A percentile compares a stretch with the other conserved stretches of the same genome.
Evolutionary conservation across 179 eudicot genomes (phyloP).

Genomic region (Beta macrorhiza): DNA sequence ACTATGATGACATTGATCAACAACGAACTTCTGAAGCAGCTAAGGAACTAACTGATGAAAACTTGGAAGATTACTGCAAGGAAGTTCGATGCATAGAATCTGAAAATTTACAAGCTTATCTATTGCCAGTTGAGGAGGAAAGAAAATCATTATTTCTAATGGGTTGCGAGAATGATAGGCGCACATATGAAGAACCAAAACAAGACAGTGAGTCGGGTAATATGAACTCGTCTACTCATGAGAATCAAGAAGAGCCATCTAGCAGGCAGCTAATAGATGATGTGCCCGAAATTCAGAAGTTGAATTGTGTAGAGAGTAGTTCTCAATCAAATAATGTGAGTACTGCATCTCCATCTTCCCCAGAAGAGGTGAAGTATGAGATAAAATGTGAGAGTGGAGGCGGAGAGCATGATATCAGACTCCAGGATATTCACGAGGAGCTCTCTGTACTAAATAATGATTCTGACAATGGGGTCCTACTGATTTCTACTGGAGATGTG

Average conservation of each 20-base stretch:
- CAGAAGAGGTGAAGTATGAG: conserved; percentile 31
- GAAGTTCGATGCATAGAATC: conserved; percentile 43
- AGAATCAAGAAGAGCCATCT: conserved; percentile 18
- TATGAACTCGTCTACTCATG: conserved; percentile 12
- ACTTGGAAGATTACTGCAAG: conserved; percentile 37
- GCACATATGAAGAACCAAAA: conserved; percentile 16
- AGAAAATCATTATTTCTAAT: conserved; percentile 20
- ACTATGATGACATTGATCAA: conserved; percentile 17
- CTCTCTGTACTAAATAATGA: conserved; percentile 24
- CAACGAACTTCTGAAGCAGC: conserved; percentile 16
- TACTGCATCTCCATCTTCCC: conserved; percentile 16
- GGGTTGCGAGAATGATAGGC: conserved; percentile 16
- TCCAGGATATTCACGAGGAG: conserved; percentile 34
- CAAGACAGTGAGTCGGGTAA: conserved; percentile 16
- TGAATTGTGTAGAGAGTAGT: conserved; percentile 23
- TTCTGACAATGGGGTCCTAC: conserved; percentile 19
- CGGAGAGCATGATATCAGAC: conserved; percentile 16
- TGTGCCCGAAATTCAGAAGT: conserved; percentile 20
- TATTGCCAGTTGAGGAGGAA: conserved; percentile 23
- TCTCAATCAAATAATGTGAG: conserved; percentile 18
- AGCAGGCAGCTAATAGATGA: conserved; percentile 20
- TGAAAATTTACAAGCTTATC: conserved; percentile 12
- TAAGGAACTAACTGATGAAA: conserved; percentile 21
- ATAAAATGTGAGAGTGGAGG: conserved; percentile 25
- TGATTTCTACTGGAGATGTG: conserved; percentile 15